Conservation (phyloP, 140 eudicot species). For the Erigeron philadelphicus region DNA sequence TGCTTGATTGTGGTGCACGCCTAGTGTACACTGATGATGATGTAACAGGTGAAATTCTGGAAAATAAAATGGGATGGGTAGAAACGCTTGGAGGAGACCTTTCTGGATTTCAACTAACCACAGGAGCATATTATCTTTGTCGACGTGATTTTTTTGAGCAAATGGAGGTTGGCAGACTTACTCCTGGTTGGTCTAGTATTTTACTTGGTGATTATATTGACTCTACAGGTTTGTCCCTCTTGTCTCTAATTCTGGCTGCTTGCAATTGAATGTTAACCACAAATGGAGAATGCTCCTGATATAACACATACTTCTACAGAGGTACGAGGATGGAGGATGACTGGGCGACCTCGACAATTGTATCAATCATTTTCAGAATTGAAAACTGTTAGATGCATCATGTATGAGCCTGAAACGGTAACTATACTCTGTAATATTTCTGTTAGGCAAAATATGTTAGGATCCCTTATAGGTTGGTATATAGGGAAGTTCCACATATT, state of each 20-base stretch:
- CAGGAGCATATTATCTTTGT: conserved; percentile 25
- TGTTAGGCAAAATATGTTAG: too few species aligned
- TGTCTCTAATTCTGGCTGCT: background rate
- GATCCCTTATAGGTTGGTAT: too few species aligned
- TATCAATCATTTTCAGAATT: conserved; percentile 16
- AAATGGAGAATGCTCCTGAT: background rate
- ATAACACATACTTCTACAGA: conserved; percentile 10
- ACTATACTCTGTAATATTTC: too few species aligned
- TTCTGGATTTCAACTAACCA: conserved; percentile 22
- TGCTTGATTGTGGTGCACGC: conserved; percentile 11
- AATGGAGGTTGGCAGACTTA: conserved; percentile 29
- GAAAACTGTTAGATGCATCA: conserved; percentile 13
- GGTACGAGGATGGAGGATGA: conserved; percentile 32
- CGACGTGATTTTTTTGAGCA: conserved; percentile 27
- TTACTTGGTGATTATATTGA: conserved; percentile 22
- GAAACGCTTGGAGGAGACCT: conserved; percentile 11
- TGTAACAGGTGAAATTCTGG: background rate
- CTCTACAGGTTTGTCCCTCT: conserved; percentile 27
- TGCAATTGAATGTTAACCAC: background rate
- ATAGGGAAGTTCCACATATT: too few species aligned
- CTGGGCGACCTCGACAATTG: conserved; percentile 18
- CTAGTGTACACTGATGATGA: conserved; percentile 11
- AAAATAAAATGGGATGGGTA: conserved; percentile 1
- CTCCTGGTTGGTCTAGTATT: conserved; percentile 27
- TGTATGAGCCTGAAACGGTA: conserved; percentile 26